Evolutionary conservation across 768 basidiomycete genomes (phyloP).

Genomic region (Mrakia gelida): DNA sequence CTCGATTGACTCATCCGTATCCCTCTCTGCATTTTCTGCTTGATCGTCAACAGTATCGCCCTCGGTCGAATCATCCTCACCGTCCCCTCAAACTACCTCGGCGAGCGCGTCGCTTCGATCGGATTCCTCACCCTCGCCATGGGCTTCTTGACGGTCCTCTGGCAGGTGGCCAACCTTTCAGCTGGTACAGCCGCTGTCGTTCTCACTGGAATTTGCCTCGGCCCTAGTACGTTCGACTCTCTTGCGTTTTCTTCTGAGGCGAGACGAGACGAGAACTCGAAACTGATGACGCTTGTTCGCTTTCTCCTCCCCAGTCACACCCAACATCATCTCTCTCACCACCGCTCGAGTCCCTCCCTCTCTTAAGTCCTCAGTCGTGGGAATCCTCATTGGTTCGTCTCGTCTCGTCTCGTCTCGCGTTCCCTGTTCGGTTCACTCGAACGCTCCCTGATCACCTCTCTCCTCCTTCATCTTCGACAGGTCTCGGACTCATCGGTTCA

Average conservation of each 20-base stretch:
- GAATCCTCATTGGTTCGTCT: constrained; percentile 11
- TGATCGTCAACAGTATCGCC: not conserved
- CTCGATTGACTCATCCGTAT: not conserved
- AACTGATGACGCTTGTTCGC: not conserved
- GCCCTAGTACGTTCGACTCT: not conserved
- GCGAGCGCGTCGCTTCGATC: constrained; percentile 2
- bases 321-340: constrained; percentile 24
- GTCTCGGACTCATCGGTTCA: constrained; percentile 17
- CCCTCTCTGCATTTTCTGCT: too few relatives aligned
- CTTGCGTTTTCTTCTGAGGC: too few relatives aligned
- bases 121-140: not conserved
- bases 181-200: not conserved
- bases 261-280: not conserved
- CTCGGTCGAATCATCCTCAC: constrained; percentile 17
- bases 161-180: not conserved
- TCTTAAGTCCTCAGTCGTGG: constrained; percentile 9
- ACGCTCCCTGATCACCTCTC: not conserved
- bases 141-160: not conserved
- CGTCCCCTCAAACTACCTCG: not conserved
- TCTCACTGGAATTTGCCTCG: not conserved
- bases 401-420: not conserved
- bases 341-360: constrained; percentile 13
- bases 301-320: constrained; percentile 7
- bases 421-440: not conserved
- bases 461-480: not conserved